phyloP scores from a whole-genome alignment of 768 basidiomycete genomes.

The Paxillus involutus region DNA sequence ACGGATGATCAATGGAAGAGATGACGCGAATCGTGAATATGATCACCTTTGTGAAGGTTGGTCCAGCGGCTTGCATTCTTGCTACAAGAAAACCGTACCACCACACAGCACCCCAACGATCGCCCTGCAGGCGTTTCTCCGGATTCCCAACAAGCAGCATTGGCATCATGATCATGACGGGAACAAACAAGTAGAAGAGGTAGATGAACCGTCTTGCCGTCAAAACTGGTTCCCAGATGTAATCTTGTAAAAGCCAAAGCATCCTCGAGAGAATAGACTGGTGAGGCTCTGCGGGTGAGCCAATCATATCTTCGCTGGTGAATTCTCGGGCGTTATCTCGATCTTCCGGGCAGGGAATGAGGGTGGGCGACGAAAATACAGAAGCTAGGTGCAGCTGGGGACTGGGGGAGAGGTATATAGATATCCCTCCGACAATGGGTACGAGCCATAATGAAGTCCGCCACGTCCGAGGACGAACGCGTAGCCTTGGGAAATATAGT shows the following conservation, averaged over 20 bases:
- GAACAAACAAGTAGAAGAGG: slow-evolving; percentile 80
- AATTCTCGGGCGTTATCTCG: slow-evolving; percentile 18
- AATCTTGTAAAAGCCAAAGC: slow-evolving; percentile 47
- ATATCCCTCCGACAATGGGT: slow-evolving; percentile 56
- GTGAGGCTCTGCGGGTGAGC: slow-evolving; percentile 69
- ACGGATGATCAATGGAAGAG: slow-evolving; percentile 10
- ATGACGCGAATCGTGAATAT: background rate
- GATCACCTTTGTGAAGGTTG: slow-evolving; percentile 92
- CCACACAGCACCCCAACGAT: slow-evolving; percentile 93
- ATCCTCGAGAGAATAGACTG: slow-evolving; percentile 46
- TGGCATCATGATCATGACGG: slow-evolving; percentile 80
- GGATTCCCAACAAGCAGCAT: slow-evolving; percentile 75
- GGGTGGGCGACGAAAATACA: slow-evolving; percentile 49
- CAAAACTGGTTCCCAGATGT: slow-evolving; percentile 81
- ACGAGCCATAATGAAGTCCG: slow-evolving; percentile 46
- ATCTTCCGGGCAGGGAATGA: slow-evolving; percentile 42
- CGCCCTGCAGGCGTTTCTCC: slow-evolving; percentile 58
- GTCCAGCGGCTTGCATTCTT: slow-evolving; percentile 93
- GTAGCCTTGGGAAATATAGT: slow-evolving; percentile 17
- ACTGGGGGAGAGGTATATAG: slow-evolving; percentile 46
- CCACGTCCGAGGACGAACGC: slow-evolving; percentile 28
- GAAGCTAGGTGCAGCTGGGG: slow-evolving; percentile 43
- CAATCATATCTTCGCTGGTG: slow-evolving; percentile 39
- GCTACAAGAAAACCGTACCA: slow-evolving; percentile 91
- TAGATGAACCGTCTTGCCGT: slow-evolving; percentile 83